phyloP scores from a whole-genome alignment of 805 yeast genomes.

The Cyberlindnera euphorbiiphila region DNA sequence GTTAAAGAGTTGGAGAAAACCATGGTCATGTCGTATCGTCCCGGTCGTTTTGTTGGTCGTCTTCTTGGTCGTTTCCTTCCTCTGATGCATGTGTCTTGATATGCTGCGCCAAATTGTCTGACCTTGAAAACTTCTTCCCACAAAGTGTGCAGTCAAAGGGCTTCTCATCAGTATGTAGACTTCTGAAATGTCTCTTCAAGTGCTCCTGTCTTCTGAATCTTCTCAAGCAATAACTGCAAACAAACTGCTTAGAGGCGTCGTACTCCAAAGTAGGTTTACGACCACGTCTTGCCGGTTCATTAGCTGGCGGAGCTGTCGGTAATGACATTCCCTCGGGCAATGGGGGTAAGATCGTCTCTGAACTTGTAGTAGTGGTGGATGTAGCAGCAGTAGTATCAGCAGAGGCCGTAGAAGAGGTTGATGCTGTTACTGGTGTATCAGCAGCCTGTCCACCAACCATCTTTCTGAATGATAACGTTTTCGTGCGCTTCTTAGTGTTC shows the following conservation, averaged over 20 bases:
- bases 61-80: slow-evolving; percentile 10
- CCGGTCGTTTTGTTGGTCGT: too few relatives aligned
- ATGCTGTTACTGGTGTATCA: too few relatives aligned
- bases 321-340: slow-evolving; percentile 10
- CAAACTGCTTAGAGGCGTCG: slow-evolving; percentile 52
- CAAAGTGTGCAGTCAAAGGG: slow-evolving; percentile 63
- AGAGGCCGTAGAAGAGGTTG: too few relatives aligned
- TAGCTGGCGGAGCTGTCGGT: slow-evolving; percentile 8
- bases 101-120: slow-evolving; percentile 66
- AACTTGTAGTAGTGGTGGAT: neutral
- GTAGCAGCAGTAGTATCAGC: neutral
- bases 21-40: too few relatives aligned
- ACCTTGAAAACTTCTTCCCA: slow-evolving; percentile 59
- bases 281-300: slow-evolving; percentile 50
- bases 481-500: slow-evolving; percentile 19
- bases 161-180: slow-evolving; percentile 69
- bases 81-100: slow-evolving; percentile 50
- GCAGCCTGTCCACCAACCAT: too few relatives aligned
- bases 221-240: slow-evolving; percentile 62
- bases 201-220: slow-evolving; percentile 75
- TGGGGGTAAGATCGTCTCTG: slow-evolving; percentile 7
- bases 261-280: slow-evolving; percentile 60
- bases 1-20: too few relatives aligned
- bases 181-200: slow-evolving; percentile 67
- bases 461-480: slow-evolving; percentile 13